Conservation (phyloP, 129 eudicot genomes). For the Flaveria trinervia region DNA sequence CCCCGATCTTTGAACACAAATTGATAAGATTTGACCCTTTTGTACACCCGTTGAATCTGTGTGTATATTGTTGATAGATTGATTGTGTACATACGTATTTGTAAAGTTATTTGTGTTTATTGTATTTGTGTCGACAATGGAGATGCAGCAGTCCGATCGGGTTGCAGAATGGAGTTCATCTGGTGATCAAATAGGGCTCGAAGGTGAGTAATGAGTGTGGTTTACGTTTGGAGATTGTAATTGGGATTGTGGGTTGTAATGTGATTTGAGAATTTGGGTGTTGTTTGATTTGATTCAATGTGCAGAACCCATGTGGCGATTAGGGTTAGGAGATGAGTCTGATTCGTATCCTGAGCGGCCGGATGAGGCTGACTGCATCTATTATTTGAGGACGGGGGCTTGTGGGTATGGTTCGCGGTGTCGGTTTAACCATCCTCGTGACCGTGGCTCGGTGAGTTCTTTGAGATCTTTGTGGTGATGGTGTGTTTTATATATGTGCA, state of each 20-base stretch:
- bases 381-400: constrained; percentile 75
- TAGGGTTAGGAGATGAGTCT: constrained; percentile 60
- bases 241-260: constrained; percentile 1
- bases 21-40: constrained; percentile 28
- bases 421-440: constrained; percentile 93
- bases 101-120: constrained; percentile 34
- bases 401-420: constrained; percentile 85
- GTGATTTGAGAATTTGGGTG: constrained; percentile 30
- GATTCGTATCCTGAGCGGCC: constrained; percentile 81
- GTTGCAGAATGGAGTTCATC: constrained; percentile 61
- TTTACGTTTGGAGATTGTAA: constrained; percentile 27
- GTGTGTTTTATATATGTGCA: constrained; percentile 20
- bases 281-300: constrained; percentile 37
- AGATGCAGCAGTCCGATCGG: constrained; percentile 64
- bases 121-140: constrained; percentile 47
- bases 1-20: constrained; percentile 29
- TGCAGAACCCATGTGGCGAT: constrained; percentile 91
- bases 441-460: constrained; percentile 60
- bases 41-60: constrained; percentile 27
- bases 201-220: constrained; percentile 44
- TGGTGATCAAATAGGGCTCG: constrained; percentile 69
- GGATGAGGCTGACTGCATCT: constrained; percentile 74
- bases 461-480: neutral
- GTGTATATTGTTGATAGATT: constrained; percentile 28
- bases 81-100: constrained; percentile 23